Conservation (phyloP, 2,329 filamentous ascomycete genomes). For the Lachnellula hyalina region DNA sequence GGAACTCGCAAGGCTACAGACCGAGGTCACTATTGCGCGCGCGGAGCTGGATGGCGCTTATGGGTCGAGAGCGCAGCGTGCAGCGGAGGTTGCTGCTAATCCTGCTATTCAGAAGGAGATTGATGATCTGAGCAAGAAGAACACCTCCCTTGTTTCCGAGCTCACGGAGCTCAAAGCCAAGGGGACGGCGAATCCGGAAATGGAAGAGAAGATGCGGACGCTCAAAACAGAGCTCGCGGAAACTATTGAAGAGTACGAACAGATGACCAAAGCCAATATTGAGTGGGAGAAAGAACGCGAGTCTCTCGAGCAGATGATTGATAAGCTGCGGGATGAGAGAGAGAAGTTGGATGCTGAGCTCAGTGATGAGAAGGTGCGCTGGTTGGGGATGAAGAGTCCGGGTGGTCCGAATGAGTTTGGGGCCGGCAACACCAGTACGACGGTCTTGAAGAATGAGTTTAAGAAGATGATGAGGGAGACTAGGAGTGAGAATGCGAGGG, state of each 20-base stretch:
- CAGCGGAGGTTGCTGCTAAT: conserved; percentile 58
- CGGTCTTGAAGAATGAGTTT: conserved; percentile 67
- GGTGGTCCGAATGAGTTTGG: conserved; percentile 34
- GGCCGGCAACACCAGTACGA: conserved; percentile 49
- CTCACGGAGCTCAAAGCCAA: conserved; percentile 23
- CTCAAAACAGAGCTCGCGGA: conserved; percentile 62
- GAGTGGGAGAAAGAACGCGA: conserved; percentile 68
- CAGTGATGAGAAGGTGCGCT: conserved; percentile 61
- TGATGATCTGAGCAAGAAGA: conserved; percentile 46
- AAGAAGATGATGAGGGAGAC: conserved; percentile 78
- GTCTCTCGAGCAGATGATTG: conserved; percentile 56
- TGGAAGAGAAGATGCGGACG: conserved; percentile 36
- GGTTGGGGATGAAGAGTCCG: conserved; percentile 56
- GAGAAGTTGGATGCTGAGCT: conserved; percentile 60
- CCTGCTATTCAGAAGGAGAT: conserved; percentile 55
- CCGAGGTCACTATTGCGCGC: conserved; percentile 81
- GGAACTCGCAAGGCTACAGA: conserved; percentile 61
- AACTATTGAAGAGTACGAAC: conserved; percentile 65
- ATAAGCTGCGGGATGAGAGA: conserved; percentile 57
- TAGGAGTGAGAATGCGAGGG: conserved; percentile 58
- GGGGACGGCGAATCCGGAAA: conserved; percentile 6
- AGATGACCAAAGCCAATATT: conserved; percentile 63
- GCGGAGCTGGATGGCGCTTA: conserved; percentile 95
- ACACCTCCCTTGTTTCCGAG: conserved; percentile 29
- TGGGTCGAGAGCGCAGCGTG: conserved; percentile 65